A percentile compares a stretch with the other conserved stretches of the same genome.
Conservation (phyloP, 768 basidiomycete species). For the Tricholoma terreum region DNA sequence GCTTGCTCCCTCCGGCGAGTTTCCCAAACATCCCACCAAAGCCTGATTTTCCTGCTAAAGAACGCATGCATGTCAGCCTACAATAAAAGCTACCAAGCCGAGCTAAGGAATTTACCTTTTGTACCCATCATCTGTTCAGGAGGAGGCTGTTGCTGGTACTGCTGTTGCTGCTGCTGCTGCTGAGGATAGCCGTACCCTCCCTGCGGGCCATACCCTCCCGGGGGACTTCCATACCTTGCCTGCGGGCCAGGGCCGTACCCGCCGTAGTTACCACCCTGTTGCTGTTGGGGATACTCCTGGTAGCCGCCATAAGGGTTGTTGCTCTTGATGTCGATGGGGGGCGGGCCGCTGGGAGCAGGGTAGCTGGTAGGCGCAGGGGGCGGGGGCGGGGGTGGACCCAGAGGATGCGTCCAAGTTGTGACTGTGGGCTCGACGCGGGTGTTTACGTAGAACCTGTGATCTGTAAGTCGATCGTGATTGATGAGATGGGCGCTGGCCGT, state of each 20-base stretch:
- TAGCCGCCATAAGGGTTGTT: constrained; percentile 3
- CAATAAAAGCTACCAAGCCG: background rate
- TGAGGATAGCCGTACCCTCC: constrained; percentile 3
- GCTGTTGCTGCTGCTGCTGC: constrained; percentile 12
- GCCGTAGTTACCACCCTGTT: constrained; percentile 17
- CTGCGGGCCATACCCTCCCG: constrained; percentile 19
- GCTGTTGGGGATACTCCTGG: constrained; percentile 21
- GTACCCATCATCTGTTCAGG: background rate
- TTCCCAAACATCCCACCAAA: constrained; percentile 16
- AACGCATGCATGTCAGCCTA: background rate
- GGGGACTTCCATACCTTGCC: constrained; percentile 19
- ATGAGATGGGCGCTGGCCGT: constrained; percentile 22
- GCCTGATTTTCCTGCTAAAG: background rate
- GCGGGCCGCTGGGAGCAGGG: constrained; percentile 42
- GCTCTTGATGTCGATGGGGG: constrained; percentile 29
- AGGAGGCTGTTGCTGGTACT: constrained; percentile 15
- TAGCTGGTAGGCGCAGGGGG: constrained; percentile 33
- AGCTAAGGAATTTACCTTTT: background rate
- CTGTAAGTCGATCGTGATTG: background rate
- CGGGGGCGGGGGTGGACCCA: constrained; percentile 45
- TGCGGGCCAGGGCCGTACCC: constrained; percentile 20
- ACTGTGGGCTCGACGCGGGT: constrained; percentile 58
- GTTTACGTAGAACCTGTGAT: constrained; percentile 73
- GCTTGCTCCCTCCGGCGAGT: constrained; percentile 15
- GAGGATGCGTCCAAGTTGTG: constrained; percentile 69